A percentile compares a stretch with the other conserved stretches of the same genome.
Conservation (phyloP, 345 rosid species). For the Anastatica hierochuntica region DNA sequence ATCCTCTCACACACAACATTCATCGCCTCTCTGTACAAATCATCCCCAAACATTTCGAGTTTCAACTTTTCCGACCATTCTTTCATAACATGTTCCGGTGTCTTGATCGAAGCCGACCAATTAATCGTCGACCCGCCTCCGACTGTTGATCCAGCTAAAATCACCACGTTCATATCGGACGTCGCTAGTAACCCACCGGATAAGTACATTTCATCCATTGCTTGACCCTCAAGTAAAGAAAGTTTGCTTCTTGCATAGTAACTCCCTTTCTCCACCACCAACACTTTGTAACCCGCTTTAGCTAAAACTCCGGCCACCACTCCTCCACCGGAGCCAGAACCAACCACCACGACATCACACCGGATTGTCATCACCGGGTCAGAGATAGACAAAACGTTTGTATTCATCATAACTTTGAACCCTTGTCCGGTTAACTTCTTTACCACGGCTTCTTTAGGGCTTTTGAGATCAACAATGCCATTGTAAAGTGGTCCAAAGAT, state of each 20-base stretch:
- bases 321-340: slow-evolving; percentile 80
- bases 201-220: slow-evolving; percentile 68
- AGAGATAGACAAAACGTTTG: not conserved
- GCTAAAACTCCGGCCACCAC: slow-evolving; percentile 70
- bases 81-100: slow-evolving; percentile 61
- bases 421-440: slow-evolving; percentile 33
- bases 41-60: slow-evolving; percentile 48
- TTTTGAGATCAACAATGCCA: slow-evolving; percentile 41
- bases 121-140: slow-evolving; percentile 84
- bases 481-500: slow-evolving; percentile 50
- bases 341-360: slow-evolving; percentile 79
- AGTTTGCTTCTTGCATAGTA: slow-evolving; percentile 58
- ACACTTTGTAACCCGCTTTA: slow-evolving; percentile 61
- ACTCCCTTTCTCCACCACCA: slow-evolving; percentile 69
- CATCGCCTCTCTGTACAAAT: slow-evolving; percentile 49
- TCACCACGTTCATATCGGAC: slow-evolving; percentile 36
- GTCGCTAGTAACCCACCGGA: slow-evolving; percentile 50
- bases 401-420: slow-evolving; percentile 27
- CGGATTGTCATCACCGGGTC: slow-evolving; percentile 37
- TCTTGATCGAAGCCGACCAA: slow-evolving; percentile 74
- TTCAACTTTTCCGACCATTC: slow-evolving; percentile 45
- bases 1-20: slow-evolving; percentile 57
- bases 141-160: slow-evolving; percentile 76
- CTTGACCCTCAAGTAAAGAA: slow-evolving; percentile 62
- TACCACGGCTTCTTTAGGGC: slow-evolving; percentile 34